Conservation (phyloP, 805 yeast genomes). For the Sungouiella blattae region DNA sequence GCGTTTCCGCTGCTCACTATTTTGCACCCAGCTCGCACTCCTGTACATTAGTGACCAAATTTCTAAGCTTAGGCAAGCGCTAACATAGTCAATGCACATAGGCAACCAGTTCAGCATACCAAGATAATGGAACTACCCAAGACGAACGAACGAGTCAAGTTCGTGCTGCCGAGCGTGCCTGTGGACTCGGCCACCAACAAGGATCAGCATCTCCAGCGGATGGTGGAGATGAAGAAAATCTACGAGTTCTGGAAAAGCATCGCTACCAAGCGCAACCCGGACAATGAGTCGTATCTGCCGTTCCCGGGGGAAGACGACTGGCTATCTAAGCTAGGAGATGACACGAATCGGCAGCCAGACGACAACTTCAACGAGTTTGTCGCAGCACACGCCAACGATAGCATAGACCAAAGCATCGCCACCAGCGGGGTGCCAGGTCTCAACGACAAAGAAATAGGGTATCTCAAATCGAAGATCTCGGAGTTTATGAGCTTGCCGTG, state of each 20-base stretch:
- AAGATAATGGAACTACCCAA: too few relatives aligned
- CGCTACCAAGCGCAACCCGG: conserved; percentile 22
- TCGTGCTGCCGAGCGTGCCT: too few relatives aligned
- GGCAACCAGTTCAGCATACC: too few relatives aligned
- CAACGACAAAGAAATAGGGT: conserved; percentile 3
- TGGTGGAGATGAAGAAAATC: conserved; percentile 23
- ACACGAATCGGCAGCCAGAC: too few relatives aligned
- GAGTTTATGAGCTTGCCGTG: too few relatives aligned
- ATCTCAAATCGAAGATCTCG: conserved; percentile 1
- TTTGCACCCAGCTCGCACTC: too few relatives aligned
- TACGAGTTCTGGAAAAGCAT: conserved; percentile 38
- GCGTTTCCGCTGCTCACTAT: too few relatives aligned
- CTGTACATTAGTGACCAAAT: too few relatives aligned
- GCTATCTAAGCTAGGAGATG: not conserved
- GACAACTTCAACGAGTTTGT: not conserved
- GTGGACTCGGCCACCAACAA: too few relatives aligned
- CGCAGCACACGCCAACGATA: not conserved
- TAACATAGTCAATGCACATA: too few relatives aligned
- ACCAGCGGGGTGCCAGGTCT: not conserved
- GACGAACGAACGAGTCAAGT: too few relatives aligned
- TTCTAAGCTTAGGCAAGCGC: too few relatives aligned
- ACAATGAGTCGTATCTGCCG: conserved; percentile 24
- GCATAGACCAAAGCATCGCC: not conserved
- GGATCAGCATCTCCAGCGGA: conserved; percentile 6
- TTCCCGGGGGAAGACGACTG: conserved; percentile 21